Evolutionary conservation across 2,329 filamentous ascomycete genomes (phyloP).

Genomic region (Fusarium stilboides): DNA sequence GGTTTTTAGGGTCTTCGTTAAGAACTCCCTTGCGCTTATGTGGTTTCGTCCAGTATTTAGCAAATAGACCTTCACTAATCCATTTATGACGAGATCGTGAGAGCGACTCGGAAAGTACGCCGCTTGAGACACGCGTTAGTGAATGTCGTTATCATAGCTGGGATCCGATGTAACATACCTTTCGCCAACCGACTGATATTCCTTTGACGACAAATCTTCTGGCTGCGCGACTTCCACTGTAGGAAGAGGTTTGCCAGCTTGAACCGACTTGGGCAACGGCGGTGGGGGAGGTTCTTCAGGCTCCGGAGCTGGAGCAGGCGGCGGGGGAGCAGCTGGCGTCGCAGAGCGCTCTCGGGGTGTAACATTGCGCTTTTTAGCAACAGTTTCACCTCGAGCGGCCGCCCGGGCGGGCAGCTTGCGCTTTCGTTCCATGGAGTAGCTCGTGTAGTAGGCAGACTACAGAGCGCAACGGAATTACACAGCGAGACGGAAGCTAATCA

Average conservation of each 20-base stretch:
- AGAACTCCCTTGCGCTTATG: constrained; percentile 76
- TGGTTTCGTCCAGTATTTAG: constrained; percentile 84
- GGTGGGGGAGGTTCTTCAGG: constrained; percentile 55
- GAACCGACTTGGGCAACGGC: constrained; percentile 73
- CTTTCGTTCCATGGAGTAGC: constrained; percentile 72
- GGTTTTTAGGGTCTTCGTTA: constrained; percentile 76
- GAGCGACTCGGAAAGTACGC: constrained; percentile 81
- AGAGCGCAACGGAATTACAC: constrained; percentile 41
- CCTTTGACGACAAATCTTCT: constrained; percentile 71
- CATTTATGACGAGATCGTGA: constrained; percentile 80
- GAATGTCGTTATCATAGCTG: constrained; percentile 24
- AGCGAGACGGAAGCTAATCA: constrained; percentile 45
- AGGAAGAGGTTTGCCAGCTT: constrained; percentile 77
- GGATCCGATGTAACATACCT: constrained; percentile 64
- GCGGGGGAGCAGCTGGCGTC: constrained; percentile 61
- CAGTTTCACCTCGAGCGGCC: constrained; percentile 72
- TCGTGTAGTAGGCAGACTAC: constrained; percentile 31
- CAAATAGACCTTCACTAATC: constrained; percentile 80
- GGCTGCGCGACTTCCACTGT: constrained; percentile 78
- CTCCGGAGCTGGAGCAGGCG: constrained; percentile 51
- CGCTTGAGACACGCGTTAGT: constrained; percentile 64
- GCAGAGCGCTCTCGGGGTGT: constrained; percentile 69
- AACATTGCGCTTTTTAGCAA: constrained; percentile 71
- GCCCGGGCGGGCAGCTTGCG: constrained; percentile 75
- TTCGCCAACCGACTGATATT: constrained; percentile 82